Base-by-base conservation (phyloP, 164 flowering plant species). In the Aristolochia californica region DNA sequence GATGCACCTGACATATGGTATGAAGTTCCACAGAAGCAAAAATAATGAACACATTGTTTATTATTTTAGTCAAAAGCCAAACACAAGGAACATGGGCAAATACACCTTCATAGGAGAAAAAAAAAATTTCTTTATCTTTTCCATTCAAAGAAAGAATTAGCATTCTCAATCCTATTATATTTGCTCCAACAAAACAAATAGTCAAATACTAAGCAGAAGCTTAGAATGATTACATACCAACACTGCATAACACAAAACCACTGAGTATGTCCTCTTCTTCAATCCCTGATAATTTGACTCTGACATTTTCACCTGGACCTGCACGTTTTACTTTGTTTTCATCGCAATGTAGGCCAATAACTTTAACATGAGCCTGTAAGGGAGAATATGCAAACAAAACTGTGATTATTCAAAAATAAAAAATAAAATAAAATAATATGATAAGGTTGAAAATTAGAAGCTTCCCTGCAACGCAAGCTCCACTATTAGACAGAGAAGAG, bases 241-340 rank as follows among this genome's bases (percentile, higher is more conserved):
- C 58, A 60, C 88, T 80, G 25, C 81, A 82, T 57, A 90, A 68
- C 30, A 94, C 96, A 71, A 94, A 94, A 44, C 99, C 99, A 0
- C 83, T 62, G 43, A 82, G 56, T 62, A 94, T 80, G 62, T 88
- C 99, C 55, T 94, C 97, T 64, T 94, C 99, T 53, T 94, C 99
- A 59, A 90, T 61, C 24, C 95, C 97, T 62, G 95, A 75, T 66
- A 94, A 52, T 65, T 80, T 79, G 40, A 90, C 77, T 45, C 99
- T 69, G 30, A 94, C 67, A 75, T 90, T 94, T 75, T 94, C 99
- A 73, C 95, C 99, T 66, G 99, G 97, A 18, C 79, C 88, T 14
- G 97, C 96, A 70, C 64, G 54, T 55, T 64, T 78, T 26, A 80
- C 95, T 76, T 71, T 83, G 61, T 80, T 65, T 48, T 94, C 97